Evolutionary conservation across 495 filamentous ascomycete genomes (phyloP), one percentile per base, ranked within the genome.

Genomic region (Tuber calosporum): DNA sequence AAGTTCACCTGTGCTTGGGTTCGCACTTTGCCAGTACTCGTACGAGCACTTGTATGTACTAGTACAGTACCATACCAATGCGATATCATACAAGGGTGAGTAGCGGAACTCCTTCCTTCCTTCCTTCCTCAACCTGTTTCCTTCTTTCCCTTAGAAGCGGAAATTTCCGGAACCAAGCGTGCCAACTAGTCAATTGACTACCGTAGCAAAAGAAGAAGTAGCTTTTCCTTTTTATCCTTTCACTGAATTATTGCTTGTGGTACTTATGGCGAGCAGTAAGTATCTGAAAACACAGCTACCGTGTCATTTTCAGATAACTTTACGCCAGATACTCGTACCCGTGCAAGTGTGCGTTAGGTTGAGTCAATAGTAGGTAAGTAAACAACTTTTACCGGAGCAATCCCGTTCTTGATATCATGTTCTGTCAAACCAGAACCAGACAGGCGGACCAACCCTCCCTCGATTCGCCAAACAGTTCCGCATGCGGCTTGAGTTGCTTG

Each of bases 391-490:
- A 53, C 22, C 45, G 22, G 7, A 53, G 45, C 45, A 22, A 53
- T 53, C 8, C 22, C 45, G 22, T 26, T 53, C 22, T n/a, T 11
- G 7, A n/a, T n/a, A 26, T 8, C 58, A 62, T 62, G 68, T 62
- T 62, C 67, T 58, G n/a, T n/a, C n/a, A n/a, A n/a, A n/a, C n/a
- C n/a, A n/a, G 69, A 71, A 71, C 73, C 73, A 43, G 72, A 68
- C 72, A 74, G 72, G 72, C 72, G 37, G 72, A 70, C 45, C 68
- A 26, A 34, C 66, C 73, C 53, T 68, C 66, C 73, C 53, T 68
- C 69, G 37, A 70, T 72, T 77, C 75, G 75, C 75, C 74, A 77
- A 77, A 76, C 67, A 77, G 39, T 78, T 39, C 76, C 70, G 41
- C 53, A 78, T 78, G 48, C 39, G 74, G 70, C 67, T 26, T 69